Percentiles rank a stretch among this genome's conserved stretches.
Evolutionary conservation across 495 filamentous ascomycete species (phyloP).

Genomic region (Neurospora discreta): DNA sequence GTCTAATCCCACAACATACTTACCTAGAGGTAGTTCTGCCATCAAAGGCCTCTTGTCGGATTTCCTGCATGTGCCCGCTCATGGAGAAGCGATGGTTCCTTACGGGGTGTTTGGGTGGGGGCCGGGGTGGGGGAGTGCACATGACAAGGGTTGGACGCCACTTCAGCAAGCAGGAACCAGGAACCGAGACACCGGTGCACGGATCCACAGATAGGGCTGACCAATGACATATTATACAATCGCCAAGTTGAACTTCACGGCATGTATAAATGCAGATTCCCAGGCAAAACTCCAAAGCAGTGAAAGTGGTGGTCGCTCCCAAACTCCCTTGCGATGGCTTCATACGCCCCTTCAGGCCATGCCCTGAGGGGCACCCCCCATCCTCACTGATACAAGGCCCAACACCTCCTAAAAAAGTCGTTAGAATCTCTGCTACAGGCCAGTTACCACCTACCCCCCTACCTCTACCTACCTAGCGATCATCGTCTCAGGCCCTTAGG

Average conservation of each 20-base stretch:
- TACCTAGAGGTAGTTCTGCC: neutral
- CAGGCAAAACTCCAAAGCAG: neutral
- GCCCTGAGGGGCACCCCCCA: neutral
- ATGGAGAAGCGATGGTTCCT: neutral
- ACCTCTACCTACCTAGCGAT: too few species aligned
- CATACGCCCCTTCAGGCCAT: neutral
- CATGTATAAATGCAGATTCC: neutral
- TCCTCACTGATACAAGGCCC: neutral
- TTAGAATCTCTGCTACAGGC: neutral
- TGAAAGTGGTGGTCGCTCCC: neutral
- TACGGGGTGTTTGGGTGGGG: too few species aligned
- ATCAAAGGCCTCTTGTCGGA: neutral
- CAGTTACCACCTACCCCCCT: too few species aligned
- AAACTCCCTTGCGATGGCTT: neutral
- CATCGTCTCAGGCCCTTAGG: too few species aligned
- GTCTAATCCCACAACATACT: neutral
- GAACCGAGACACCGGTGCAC: neutral
- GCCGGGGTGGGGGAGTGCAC: neutral
- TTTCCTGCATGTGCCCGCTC: neutral
- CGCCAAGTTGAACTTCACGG: neutral
- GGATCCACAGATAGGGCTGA: neutral
- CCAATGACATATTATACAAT: neutral
- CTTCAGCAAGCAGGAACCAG: neutral
- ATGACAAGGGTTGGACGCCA: neutral
- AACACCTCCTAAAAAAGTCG: neutral